A percentile compares a stretch with the other conserved stretches of the same genome.
Evolutionary conservation across 805 yeast species (phyloP).

Genomic region (Saccharomycopsis capsularis): DNA sequence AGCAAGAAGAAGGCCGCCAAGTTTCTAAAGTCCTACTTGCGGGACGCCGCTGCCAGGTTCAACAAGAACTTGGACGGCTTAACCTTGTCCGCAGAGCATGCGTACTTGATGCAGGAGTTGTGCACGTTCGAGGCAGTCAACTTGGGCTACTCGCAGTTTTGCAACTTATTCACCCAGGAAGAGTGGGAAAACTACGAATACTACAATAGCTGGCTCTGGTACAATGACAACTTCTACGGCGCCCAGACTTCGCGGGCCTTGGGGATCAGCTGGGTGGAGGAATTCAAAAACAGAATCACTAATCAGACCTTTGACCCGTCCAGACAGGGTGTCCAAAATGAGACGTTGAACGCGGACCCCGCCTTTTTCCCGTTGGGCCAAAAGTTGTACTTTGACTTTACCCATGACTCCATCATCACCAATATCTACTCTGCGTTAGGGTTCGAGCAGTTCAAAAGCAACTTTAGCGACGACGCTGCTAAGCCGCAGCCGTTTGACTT

Average conservation of each 20-base stretch:
- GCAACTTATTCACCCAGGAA: conserved; percentile 59
- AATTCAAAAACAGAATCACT: conserved; percentile 34
- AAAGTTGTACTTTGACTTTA: conserved; percentile 59
- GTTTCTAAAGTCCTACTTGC: conserved; percentile 33
- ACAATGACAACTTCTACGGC: conserved; percentile 64
- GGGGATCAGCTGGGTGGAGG: conserved; percentile 52
- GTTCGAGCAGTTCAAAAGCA: conserved; percentile 27
- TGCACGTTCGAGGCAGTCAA: conserved; percentile 75
- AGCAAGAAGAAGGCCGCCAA: not conserved
- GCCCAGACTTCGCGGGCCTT: conserved; percentile 47
- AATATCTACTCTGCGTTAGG: conserved; percentile 61
- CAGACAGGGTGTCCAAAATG: conserved; percentile 41
- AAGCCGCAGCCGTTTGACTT: conserved; percentile 20
- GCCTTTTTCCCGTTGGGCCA: conserved; percentile 35
- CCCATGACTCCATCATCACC: conserved; percentile 68
- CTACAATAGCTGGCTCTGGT: conserved; percentile 50
- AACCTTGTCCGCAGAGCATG: conserved; percentile 46
- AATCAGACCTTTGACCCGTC: conserved; percentile 45
- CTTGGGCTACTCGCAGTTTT: conserved; percentile 58
- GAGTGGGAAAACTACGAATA: conserved; percentile 63
- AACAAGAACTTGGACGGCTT: conserved; percentile 48
- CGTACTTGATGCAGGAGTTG: conserved; percentile 45
- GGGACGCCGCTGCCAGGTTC: conserved; percentile 49
- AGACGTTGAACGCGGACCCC: conserved; percentile 29
- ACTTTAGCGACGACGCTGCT: conserved; percentile 13